A percentile compares a stretch with the other conserved stretches of the same genome.
Evolutionary conservation across 257 asterid species (phyloP).

Genomic region (Solanum pennellii): DNA sequence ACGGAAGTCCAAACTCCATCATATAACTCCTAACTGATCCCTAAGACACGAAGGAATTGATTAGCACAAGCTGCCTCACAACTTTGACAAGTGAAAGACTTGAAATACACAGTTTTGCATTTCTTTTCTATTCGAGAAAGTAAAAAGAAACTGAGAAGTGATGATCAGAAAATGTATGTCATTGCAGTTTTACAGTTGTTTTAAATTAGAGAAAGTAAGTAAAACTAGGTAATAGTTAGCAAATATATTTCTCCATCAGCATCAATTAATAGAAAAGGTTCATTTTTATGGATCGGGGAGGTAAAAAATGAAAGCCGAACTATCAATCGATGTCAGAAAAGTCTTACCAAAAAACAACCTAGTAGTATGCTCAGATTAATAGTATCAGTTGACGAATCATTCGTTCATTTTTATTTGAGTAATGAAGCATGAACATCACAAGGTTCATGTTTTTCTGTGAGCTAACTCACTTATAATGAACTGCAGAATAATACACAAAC

Average conservation of each 20-base stretch:
- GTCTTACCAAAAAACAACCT: not conserved
- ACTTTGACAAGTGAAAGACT: not conserved
- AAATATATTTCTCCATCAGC: not conserved
- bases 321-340: not conserved
- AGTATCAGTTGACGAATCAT: not conserved
- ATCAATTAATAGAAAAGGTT: not conserved
- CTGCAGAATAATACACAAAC: not conserved
- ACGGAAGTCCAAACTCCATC: not conserved
- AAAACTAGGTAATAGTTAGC: not conserved
- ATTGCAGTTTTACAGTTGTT: not conserved
- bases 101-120: not conserved
- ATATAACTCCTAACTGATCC: not conserved
- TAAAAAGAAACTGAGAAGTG: not conserved
- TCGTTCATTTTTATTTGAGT: not conserved
- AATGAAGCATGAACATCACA: not conserved
- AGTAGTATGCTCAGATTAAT: not conserved
- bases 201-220: not conserved
- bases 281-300: not conserved
- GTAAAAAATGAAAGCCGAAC: not conserved
- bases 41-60: not conserved
- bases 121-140: not conserved
- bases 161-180: not conserved
- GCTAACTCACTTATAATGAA: not conserved
- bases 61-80: not conserved
- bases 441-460: not conserved